Base-by-base conservation (phyloP, 2,329 filamentous ascomycete genomes). In the Ophiostoma fasciatum region DNA sequence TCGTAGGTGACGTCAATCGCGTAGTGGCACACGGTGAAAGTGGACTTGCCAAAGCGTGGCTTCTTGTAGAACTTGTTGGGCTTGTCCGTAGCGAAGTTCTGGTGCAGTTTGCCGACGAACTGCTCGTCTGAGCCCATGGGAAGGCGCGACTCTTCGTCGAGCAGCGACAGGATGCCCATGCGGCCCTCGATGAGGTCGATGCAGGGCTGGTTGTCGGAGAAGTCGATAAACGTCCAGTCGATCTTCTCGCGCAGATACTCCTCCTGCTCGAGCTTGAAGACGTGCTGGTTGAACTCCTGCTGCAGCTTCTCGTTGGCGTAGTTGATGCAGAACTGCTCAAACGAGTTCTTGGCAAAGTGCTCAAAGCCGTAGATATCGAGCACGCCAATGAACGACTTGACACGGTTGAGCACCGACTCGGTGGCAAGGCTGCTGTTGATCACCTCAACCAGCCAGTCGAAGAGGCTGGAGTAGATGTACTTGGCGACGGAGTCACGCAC, bases 261-360 rank as follows among this genome's bases (percentile, higher is more conserved):
- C 55, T 98, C 90, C 56, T 98, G 90, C 57, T 98, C 90, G 17
- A 98, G 72, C 59, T 96, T 94, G 72, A 98, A 98, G 25, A 98
- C 90, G 52, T 98, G 90, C 55, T 92, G 84, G 60, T 98, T 98
- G 67, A 98, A 98, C 56, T 96, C 88, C 57, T 98, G 90, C 56
- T 98, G 90, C 37, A 98, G 66, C 61, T 98, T 98, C 61, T 98
- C 90, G 59, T 98, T 98, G 60, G 90, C 90, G 52, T 98, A 98
- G 61, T 98, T 98, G 71, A 98, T 98, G 62, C 90, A 98, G 60
- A 98, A 98, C 57, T 98, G 90, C 57, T 98, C 90, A 51, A 98
- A 98, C 1, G 90, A 98, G 63, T 98, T 98, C 67, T 94, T 96
- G 43, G 90, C 88, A 52, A 98, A 98, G 60, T 96, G 90, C 58